phyloP scores from a whole-genome alignment of 306 rosid genomes.

The Malus domestica region ASM211411v1 NC_041797.1:1798501-1799000 shows the following conservation, averaged over 20 bases:
- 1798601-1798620: too few relatives aligned
- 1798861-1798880: conserved; percentile 73
- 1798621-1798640: too few relatives aligned
- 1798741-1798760: conserved; percentile 36
- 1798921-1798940: not conserved
- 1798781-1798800: conserved; percentile 32
- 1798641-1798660: too few relatives aligned
- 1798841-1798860: conserved; percentile 75
- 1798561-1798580: too few relatives aligned
- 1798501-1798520: too few relatives aligned
- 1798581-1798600: too few relatives aligned
- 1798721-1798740: conserved; percentile 41
- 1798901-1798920: conserved; percentile 9
- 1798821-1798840: conserved; percentile 94
- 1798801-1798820: conserved; percentile 87
- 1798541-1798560: too few relatives aligned
- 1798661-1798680: too few relatives aligned
- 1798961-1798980: not conserved
- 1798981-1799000: not conserved
- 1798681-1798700: too few relatives aligned
- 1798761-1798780: conserved; percentile 28
- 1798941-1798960: not conserved
- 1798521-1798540: too few relatives aligned
- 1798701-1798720: not conserved
- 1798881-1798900: conserved; percentile 79